These are phyloP conservation scores for Umbelopsis sp. DNA, from an alignment of 371 early-diverging fungal genomes.

Conservation along the genomic window DNA sequence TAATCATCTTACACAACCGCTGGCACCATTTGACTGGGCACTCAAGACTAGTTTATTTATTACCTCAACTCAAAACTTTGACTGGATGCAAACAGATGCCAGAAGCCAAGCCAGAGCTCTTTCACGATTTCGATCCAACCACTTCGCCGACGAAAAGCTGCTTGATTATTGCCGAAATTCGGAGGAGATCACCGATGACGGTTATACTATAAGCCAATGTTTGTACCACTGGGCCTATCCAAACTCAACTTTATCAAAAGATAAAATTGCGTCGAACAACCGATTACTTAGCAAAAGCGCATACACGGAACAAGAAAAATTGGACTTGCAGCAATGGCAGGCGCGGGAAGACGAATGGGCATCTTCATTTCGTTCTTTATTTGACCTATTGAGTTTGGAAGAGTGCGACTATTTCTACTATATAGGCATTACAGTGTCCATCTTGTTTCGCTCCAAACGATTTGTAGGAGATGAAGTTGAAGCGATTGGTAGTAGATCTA, in stretches of 20 bases:
- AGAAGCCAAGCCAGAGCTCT: not conserved
- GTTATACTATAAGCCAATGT: not conserved
- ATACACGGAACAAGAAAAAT: not conserved
- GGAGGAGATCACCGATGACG: not conserved
- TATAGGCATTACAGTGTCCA: not conserved
- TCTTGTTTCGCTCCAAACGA: slow-evolving; percentile 1
- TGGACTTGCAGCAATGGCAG: not conserved
- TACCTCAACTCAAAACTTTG: not conserved
- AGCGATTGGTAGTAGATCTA: slow-evolving; percentile 2
- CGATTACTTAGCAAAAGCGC: slow-evolving; percentile 9
- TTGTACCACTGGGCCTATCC: slow-evolving; percentile 10
- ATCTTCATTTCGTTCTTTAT: not conserved
- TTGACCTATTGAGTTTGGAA: not conserved
- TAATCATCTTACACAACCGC: not conserved
- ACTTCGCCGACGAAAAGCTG: not conserved
- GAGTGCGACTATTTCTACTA: slow-evolving; percentile 13
- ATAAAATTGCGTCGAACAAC: not conserved
- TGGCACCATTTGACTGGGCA: not conserved
- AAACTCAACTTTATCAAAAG: not conserved
- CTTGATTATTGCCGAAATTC: not conserved
- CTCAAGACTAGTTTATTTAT: not conserved
- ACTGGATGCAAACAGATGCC: not conserved
- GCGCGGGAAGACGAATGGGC: not conserved
- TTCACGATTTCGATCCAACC: not conserved
- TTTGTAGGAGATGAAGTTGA: not conserved